Percentiles rank a stretch among this genome's conserved stretches.
Conservation (phyloP, 139 green algal genomes). For the Zygnema circumcarinatum region DNA sequence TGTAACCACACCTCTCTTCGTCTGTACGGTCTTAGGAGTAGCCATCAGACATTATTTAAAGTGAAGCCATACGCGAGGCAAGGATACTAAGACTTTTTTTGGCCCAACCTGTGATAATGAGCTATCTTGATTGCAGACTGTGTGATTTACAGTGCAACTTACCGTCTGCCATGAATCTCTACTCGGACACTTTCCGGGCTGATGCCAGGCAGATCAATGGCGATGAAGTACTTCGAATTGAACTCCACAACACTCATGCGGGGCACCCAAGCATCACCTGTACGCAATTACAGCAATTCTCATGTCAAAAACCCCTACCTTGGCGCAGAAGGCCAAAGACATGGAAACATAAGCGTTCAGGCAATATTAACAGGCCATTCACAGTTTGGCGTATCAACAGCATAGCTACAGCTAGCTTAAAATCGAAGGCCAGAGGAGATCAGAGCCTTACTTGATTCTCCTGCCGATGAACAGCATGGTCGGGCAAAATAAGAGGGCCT, state of each 20-base stretch:
- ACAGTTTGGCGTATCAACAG: too few species aligned
- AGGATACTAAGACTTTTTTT: not conserved
- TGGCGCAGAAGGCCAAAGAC: too few species aligned
- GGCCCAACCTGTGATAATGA: not conserved
- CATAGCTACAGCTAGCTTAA: too few species aligned
- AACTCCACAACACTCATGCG: not conserved
- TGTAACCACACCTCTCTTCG: not conserved
- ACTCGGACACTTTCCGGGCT: not conserved
- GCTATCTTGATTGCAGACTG: not conserved
- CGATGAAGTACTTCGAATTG: not conserved
- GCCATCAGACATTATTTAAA: too few species aligned
- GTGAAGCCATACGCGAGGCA: not conserved
- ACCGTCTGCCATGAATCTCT: not conserved
- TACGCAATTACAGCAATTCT: not conserved
- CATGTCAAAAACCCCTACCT: too few species aligned
- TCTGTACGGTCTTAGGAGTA: not conserved
- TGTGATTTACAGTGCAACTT: not conserved
- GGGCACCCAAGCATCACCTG: not conserved
- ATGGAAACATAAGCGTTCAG: too few species aligned
- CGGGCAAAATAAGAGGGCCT: too few species aligned
- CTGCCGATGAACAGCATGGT: too few species aligned
- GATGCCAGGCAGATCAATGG: not conserved
- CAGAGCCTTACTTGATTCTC: too few species aligned
- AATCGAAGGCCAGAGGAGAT: too few species aligned
- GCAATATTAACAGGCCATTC: too few species aligned